Evolutionary conservation across 2,329 filamentous ascomycete genomes (phyloP).

Genomic region (Penicillium aurantiogriseum): DNA sequence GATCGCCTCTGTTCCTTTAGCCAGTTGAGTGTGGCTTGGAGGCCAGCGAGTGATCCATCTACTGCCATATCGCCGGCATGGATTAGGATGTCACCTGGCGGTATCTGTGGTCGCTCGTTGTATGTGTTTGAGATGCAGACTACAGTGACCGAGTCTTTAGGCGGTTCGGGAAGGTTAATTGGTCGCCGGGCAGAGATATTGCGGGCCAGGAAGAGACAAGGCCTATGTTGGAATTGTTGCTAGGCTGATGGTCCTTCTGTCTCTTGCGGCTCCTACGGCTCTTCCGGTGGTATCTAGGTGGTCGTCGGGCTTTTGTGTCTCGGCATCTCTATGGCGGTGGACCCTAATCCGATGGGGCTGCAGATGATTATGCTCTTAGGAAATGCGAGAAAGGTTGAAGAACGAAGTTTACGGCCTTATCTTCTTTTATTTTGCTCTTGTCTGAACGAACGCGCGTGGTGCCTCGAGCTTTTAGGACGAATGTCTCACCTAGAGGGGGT

Average conservation of each 20-base stretch:
- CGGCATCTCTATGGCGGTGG: too few relatives aligned
- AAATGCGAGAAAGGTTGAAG: not conserved
- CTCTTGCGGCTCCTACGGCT: not conserved
- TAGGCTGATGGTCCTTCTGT: not conserved
- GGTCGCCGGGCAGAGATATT: not conserved
- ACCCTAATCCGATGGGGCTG: too few relatives aligned
- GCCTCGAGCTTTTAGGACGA: too few relatives aligned
- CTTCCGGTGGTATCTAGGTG: not conserved
- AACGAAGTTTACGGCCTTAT: too few relatives aligned
- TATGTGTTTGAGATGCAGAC: not conserved
- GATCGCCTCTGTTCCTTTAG: not conserved
- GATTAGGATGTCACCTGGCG: not conserved
- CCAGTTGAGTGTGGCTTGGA: not conserved
- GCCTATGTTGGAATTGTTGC: not conserved
- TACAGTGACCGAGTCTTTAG: not conserved
- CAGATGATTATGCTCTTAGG: not conserved
- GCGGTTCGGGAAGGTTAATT: too few relatives aligned
- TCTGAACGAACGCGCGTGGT: too few relatives aligned
- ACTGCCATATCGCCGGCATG: not conserved
- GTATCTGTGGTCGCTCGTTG: not conserved
- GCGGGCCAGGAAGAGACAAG: slow-evolving; percentile 1
- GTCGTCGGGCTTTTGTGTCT: too few relatives aligned
- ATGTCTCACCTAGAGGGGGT: too few relatives aligned
- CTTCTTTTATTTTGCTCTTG: too few relatives aligned
- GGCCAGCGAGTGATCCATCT: not conserved